These are phyloP conservation scores for Ceratocystis variospora DNA, from an alignment of 2,329 filamentous ascomycete species.

Conservation along the genomic window DNA sequence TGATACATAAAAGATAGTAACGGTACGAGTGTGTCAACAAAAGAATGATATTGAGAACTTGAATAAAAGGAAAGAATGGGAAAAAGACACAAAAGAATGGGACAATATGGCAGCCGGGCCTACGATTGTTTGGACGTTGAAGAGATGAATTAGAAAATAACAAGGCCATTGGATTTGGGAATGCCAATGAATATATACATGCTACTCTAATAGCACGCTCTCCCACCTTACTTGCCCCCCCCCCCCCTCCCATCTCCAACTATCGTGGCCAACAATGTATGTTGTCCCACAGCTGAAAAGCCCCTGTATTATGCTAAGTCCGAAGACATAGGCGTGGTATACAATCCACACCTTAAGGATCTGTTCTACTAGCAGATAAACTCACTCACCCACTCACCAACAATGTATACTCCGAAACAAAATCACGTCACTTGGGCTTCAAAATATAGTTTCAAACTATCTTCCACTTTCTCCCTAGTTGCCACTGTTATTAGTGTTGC, in stretches of 20 bases:
- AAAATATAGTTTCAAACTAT: neutral
- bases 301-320: no score
- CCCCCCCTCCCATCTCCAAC: no score
- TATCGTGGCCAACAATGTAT: no score
- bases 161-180: neutral
- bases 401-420: neutral
- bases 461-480: neutral
- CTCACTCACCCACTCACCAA: neutral
- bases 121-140: neutral
- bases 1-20: neutral
- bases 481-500: neutral
- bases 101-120: constrained; percentile 7
- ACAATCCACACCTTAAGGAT: no score
- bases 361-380: neutral
- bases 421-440: neutral
- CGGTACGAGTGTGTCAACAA: neutral
- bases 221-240: neutral
- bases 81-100: neutral
- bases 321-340: no score
- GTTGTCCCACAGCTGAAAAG: no score
- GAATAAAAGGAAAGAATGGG: neutral
- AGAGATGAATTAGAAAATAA: neutral
- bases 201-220: neutral
- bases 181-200: neutral
- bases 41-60: neutral